Percentiles rank a stretch among this genome's conserved stretches.
phyloP scores from a whole-genome alignment of 2,329 filamentous ascomycete genomes.

The Colletotrichum tabaci region DNA sequence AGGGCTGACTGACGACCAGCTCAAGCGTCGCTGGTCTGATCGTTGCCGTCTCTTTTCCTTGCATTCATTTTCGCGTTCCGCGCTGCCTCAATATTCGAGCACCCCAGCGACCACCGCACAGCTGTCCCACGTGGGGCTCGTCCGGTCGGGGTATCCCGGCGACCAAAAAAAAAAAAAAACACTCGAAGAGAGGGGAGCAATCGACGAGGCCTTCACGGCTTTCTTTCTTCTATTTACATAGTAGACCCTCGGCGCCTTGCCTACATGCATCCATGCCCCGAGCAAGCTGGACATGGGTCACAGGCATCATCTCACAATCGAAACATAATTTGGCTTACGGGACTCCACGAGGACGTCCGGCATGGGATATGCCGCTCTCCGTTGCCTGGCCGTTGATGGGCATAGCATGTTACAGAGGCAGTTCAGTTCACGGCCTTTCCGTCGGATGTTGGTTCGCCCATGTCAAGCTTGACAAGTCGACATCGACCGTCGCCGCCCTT shows the following conservation, averaged over 20 bases:
- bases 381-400: constrained; percentile 7
- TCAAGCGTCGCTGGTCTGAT: neutral
- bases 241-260: neutral
- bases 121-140: constrained; percentile 32
- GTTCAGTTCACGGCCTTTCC: neutral
- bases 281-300: neutral
- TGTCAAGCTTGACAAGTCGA: constrained; percentile 4
- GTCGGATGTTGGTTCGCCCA: neutral
- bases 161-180: neutral
- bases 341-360: neutral
- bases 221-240: neutral
- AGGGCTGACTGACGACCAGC: neutral
- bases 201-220: constrained; percentile 7
- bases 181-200: neutral
- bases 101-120: constrained; percentile 12
- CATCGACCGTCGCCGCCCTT: neutral
- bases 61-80: neutral
- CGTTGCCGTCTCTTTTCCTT: neutral
- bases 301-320: neutral
- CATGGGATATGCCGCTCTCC: neutral
- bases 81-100: constrained; percentile 15
- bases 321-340: neutral
- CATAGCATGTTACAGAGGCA: constrained; percentile 18
- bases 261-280: neutral
- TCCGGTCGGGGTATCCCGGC: constrained; percentile 30